These are phyloP conservation scores for Mucor circinelloides DNA, from an alignment of 371 early-diverging fungal genomes.

Conservation along the genomic window DNA sequence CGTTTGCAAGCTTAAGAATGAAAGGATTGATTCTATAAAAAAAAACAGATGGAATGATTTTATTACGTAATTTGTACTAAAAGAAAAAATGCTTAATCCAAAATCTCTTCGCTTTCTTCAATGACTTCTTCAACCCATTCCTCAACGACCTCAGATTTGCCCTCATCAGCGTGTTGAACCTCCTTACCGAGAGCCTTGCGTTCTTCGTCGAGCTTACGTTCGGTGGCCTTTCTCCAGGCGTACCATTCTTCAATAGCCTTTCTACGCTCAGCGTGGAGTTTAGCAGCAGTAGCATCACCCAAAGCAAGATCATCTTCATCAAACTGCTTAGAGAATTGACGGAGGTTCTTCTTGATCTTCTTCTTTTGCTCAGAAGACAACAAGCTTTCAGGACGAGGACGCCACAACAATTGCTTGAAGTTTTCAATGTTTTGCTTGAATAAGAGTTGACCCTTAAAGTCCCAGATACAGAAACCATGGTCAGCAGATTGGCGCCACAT, in stretches of 20 bases:
- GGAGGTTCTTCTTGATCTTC: conserved; percentile 89
- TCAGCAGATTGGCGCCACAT: conserved; percentile 84
- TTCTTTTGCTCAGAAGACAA: conserved; percentile 82
- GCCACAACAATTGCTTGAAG: conserved; percentile 95
- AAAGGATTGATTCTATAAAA: too few species aligned
- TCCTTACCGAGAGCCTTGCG: conserved; percentile 65
- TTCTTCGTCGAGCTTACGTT: conserved; percentile 60
- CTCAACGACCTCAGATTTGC: conserved; percentile 71
- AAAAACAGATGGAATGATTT: background rate
- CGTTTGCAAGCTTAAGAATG: too few species aligned
- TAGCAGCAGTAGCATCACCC: conserved; percentile 71
- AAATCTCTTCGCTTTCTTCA: conserved; percentile 54
- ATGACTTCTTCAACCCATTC: conserved; percentile 84
- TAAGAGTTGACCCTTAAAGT: conserved; percentile 85
- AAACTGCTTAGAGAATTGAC: conserved; percentile 85
- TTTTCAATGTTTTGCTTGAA: conserved; percentile 74
- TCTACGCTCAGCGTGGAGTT: conserved; percentile 74
- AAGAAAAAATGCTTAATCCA: conserved; percentile 27
- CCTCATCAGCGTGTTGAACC: conserved; percentile 53
- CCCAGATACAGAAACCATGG: conserved; percentile 92
- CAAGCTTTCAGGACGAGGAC: conserved; percentile 90
- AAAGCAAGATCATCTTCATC: conserved; percentile 86
- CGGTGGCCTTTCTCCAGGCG: conserved; percentile 73
- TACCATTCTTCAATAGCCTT: conserved; percentile 80
- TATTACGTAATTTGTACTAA: background rate